A percentile compares a stretch with the other conserved stretches of the same genome.
Evolutionary conservation across 345 rosid genomes (phyloP).

Genomic region (Triadica sebifera): DNA sequence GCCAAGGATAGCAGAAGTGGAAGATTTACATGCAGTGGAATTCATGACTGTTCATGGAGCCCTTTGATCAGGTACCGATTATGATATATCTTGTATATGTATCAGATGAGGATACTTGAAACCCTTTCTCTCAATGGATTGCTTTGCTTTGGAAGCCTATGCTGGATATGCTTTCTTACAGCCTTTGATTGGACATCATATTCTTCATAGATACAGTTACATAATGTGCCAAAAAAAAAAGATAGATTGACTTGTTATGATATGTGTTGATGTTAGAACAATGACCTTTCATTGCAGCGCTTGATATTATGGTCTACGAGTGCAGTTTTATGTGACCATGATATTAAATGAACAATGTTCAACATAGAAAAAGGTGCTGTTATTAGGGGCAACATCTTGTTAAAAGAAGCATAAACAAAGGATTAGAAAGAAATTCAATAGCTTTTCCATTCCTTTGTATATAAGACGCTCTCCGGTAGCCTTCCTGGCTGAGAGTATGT

Average conservation of each 20-base stretch:
- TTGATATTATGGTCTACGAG: not conserved
- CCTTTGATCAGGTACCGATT: conserved; percentile 47
- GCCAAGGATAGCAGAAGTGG: conserved; percentile 60
- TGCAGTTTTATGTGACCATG: not conserved
- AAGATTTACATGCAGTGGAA: conserved; percentile 68
- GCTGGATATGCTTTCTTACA: not conserved
- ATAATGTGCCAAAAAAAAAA: not conserved
- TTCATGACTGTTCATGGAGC: conserved; percentile 71
- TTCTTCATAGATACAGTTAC: not conserved
- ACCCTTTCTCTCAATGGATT: not conserved
- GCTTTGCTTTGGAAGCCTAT: not conserved
- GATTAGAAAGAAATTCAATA: no score
- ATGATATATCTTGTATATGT: not conserved
- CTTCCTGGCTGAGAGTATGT: not conserved
- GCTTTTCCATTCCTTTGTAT: not conserved
- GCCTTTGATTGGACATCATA: not conserved
- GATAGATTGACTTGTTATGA: not conserved
- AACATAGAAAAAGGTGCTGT: not conserved
- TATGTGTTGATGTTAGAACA: not conserved
- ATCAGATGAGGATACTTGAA: not conserved
- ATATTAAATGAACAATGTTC: not conserved
- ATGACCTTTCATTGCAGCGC: no score
- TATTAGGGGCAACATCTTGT: not conserved
- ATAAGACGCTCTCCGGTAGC: not conserved
- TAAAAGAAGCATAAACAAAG: no score